These are phyloP conservation scores for Curvularia lunata DNA, from an alignment of 2,329 filamentous ascomycete genomes.

Conservation along the genomic window DNA sequence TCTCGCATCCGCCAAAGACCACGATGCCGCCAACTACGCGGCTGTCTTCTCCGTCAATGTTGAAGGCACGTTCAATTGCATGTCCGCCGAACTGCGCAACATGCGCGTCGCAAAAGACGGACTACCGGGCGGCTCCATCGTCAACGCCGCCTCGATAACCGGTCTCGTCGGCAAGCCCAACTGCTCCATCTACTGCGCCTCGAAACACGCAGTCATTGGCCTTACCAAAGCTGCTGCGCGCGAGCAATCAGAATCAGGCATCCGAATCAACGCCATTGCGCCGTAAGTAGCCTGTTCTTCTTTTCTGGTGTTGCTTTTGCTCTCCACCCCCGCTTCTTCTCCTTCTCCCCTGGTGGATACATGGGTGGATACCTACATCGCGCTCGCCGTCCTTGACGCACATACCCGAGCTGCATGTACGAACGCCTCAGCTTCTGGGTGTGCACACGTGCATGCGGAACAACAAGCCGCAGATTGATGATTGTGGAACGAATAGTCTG, in stretches of 20 bases:
- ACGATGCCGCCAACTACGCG: conserved; percentile 44
- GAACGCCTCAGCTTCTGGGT: neutral
- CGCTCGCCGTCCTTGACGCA: neutral
- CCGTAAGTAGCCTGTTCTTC: conserved; percentile 43
- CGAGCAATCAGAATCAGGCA: conserved; percentile 34
- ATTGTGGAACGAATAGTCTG: neutral
- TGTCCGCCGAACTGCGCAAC: conserved; percentile 45
- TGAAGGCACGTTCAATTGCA: conserved; percentile 42
- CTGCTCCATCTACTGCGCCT: conserved; percentile 33
- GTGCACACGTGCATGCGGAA: neutral
- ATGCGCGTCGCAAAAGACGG: conserved; percentile 39
- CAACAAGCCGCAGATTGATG: neutral
- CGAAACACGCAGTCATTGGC: conserved; percentile 36
- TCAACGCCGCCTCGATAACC: conserved; percentile 57
- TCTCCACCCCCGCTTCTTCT: neutral
- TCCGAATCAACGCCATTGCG: conserved; percentile 52
- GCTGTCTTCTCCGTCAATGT: conserved; percentile 45
- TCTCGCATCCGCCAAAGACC: conserved; percentile 27
- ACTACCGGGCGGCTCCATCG: conserved; percentile 35
- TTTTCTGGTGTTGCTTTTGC: neutral
- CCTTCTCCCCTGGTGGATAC: neutral
- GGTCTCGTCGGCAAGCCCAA: conserved; percentile 48
- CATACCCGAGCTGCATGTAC: neutral
- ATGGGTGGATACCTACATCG: neutral
- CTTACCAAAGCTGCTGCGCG: conserved; percentile 50